phyloP scores from a whole-genome alignment of 2,329 filamentous ascomycete species.

The Penicillium janthinellum region DNA sequence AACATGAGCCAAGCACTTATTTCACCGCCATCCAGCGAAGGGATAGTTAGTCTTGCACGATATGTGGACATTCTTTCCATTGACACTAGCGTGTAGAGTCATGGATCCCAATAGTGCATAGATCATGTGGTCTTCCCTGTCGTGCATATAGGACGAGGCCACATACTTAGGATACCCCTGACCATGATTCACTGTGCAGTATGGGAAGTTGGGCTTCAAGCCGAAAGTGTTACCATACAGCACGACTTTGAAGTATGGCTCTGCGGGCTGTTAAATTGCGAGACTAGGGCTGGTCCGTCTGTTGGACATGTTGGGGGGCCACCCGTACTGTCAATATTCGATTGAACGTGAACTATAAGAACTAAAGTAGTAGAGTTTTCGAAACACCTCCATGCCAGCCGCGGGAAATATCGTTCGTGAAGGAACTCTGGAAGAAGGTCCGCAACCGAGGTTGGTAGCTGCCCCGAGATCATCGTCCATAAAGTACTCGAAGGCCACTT shows the following conservation, averaged over 20 bases:
- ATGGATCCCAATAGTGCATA: constrained; percentile 56
- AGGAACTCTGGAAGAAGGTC: too few relatives aligned
- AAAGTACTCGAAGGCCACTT: too few relatives aligned
- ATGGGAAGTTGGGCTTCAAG: constrained; percentile 55
- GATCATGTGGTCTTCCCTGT: constrained; percentile 49
- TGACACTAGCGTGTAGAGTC: constrained; percentile 43
- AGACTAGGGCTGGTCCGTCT: constrained; percentile 57
- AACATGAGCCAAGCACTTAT: too few relatives aligned
- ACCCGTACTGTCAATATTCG: not conserved
- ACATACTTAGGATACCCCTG: constrained; percentile 61
- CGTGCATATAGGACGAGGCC: constrained; percentile 50
- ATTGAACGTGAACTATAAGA: too few relatives aligned
- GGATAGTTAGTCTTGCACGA: constrained; percentile 55
- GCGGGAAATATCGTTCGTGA: too few relatives aligned
- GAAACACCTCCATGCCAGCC: too few relatives aligned
- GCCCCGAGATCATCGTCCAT: too few relatives aligned
- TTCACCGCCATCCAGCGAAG: constrained; percentile 35
- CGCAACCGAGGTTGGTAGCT: too few relatives aligned
- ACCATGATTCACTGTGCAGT: constrained; percentile 62
- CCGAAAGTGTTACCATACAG: constrained; percentile 52
- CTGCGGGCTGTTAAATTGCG: constrained; percentile 40
- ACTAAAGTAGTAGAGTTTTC: too few relatives aligned
- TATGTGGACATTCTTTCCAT: constrained; percentile 43
- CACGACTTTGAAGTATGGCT: constrained; percentile 55
- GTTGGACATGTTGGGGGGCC: constrained; percentile 59